Conservation (phyloP, 495 filamentous ascomycete genomes). For the Xylaria flabelliformis region DNA sequence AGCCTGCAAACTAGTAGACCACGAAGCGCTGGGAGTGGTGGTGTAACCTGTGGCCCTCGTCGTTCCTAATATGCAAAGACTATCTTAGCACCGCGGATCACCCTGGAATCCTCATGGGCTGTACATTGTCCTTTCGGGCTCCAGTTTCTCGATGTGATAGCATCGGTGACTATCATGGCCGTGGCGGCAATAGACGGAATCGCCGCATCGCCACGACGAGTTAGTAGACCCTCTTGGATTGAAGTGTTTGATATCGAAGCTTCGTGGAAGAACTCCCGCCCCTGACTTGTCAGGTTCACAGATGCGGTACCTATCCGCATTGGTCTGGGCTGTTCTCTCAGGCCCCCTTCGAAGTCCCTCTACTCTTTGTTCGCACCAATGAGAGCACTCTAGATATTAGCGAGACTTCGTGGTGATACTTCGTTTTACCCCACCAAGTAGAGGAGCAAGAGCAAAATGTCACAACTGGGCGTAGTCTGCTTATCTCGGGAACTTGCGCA, state of each 20-base stretch:
- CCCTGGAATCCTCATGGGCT: too few species aligned
- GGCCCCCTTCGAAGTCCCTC: neutral
- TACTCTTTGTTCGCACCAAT: neutral
- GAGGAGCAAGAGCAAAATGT: neutral
- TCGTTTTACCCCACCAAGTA: neutral
- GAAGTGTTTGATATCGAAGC: neutral
- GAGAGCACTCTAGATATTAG: neutral
- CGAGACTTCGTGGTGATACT: neutral
- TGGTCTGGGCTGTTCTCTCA: neutral
- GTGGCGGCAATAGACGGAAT: too few species aligned
- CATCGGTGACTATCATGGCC: too few species aligned
- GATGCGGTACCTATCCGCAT: conserved; percentile 47
- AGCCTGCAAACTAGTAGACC: too few species aligned
- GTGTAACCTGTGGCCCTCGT: too few species aligned
- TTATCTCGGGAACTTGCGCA: conserved; percentile 48
- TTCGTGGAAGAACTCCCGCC: conserved; percentile 46
- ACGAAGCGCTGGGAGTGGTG: too few species aligned
- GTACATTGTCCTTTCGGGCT: too few species aligned
- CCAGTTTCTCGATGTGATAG: too few species aligned
- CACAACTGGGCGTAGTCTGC: conserved; percentile 5
- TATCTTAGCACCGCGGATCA: too few species aligned
- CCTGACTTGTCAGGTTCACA: conserved; percentile 45
- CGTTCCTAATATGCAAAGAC: too few species aligned
- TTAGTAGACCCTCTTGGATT: too few species aligned
- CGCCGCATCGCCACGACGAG: too few species aligned